Base-by-base conservation (phyloP, 75 land plant species). In the Adiantum capillusveneris region DNA sequence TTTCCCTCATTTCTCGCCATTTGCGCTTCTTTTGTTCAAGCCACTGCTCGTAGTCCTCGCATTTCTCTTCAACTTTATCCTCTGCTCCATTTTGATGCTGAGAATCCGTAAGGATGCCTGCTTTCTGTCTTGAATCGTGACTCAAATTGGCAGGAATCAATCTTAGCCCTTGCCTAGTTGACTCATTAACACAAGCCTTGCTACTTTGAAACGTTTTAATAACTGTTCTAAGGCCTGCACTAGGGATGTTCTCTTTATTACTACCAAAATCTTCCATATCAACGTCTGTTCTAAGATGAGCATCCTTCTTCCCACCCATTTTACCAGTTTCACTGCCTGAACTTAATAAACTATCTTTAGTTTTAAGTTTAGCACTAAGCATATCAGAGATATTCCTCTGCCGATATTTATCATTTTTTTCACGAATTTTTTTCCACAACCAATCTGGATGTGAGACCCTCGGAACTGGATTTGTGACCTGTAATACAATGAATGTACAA, bases 381-480 rank as follows among this genome's bases (percentile, higher is more conserved):
- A 86, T 75, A 67, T 95, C 96, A 58, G 48, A 68, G 29, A 95
- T 67, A 53, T 84, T 86, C 39, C 79, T 63, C 59, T 95, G 99
- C n/a, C 88, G 87, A 76, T 77, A 90, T 68, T 84, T 85, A 57
- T 90, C 98, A 36, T 90, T 91, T 60, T 86, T 90, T 64, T 95
- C 99, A 26, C 86, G 88, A 58, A 95, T 83, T 64, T 82, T 95
- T 57, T 86, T 95, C 73, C 94, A 84, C 52, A 95, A 69, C 99
- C 99, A 95, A 48, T 95, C 99, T 53, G 99, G 99, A 78, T 95
- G 99, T 19, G 66, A 22, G 18, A 95, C 99, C 58, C 99, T 75
- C 45, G 99, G 96, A 37, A 95, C 99, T 69, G 99, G 99, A 74
- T 95, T 95, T 28, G 75, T 64, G 55, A 95, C 79, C 99, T 95